Base-by-base conservation (phyloP, 2,329 filamentous ascomycete species). In the Monilinia laxa region DNA sequence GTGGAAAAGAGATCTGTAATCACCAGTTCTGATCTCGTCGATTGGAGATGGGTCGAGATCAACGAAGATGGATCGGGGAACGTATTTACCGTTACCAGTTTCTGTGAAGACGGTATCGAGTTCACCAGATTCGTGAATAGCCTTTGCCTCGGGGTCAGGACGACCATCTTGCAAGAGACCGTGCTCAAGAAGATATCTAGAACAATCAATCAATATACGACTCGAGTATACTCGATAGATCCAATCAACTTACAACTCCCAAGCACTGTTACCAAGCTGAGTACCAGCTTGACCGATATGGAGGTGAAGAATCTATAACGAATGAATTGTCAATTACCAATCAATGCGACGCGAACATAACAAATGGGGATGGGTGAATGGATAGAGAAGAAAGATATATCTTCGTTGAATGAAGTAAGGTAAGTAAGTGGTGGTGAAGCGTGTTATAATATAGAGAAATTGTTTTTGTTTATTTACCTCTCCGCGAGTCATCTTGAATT, bases 81-180 rank as follows among this genome's bases (percentile, higher is more conserved):
- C 87, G 75, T 88, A 88, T 85, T 89, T 89, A 73, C 86, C 86
- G 73, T 76, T 82, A 71, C 81, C 80, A 47, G 86, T 87, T 78
- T 89, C 86, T 67, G 83, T 87, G 80, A 89, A 89, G 79, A 89
- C 89, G 68, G 86, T 89, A 73, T 88, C 85, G 73, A 83, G 86
- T 59, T 85, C 85, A 69, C 85, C 86, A 60, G 80, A 79, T 68
- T 84, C 81, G 67, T 80, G 81, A 62, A 83, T 73, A 2, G 83
- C 82, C 68, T 81, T 80, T 59, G 81, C 81, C 60, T 86, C 82
- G 20, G 84, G 81, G 75, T 88, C 81, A 66, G 82, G 80, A 67
- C 81, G 82, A 69, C 87, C 87, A 75, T 89, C 86, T 65, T 82
- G 79, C 75, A 82, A 81, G 70, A 89, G 80, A 68, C 86, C 86